These are phyloP conservation scores for Ceratocystis cacaofunesta DNA, from an alignment of 2,329 filamentous ascomycete species.

Conservation along the genomic window DNA sequence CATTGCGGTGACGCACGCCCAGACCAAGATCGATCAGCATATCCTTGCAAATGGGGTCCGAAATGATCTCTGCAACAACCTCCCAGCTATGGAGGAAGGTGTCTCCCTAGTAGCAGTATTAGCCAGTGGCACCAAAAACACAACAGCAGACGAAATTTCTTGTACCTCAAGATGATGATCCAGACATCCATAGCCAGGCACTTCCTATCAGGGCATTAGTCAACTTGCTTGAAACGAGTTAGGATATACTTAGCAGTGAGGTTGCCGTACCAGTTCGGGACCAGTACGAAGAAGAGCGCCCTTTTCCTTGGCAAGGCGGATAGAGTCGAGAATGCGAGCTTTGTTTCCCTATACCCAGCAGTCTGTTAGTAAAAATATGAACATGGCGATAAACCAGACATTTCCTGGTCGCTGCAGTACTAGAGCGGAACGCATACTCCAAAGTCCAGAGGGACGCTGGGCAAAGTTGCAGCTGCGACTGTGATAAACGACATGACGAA, in stretches of 20 bases:
- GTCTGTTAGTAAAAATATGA: background rate
- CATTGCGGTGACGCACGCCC: conserved; percentile 18
- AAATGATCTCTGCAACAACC: conserved; percentile 24
- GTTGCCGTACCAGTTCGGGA: conserved; percentile 26
- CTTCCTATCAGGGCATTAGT: conserved; percentile 21
- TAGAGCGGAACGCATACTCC: conserved; percentile 21
- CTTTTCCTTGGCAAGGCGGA: conserved; percentile 41
- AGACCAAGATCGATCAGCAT: conserved; percentile 25
- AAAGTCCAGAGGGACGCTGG: conserved; percentile 39
- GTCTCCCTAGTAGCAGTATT: conserved; percentile 20
- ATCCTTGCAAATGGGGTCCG: conserved; percentile 22
- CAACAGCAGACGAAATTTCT: background rate
- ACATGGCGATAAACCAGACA: background rate
- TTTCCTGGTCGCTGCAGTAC: background rate
- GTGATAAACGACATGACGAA: conserved; percentile 24
- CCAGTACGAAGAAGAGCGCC: conserved; percentile 49
- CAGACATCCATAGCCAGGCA: conserved; percentile 25
- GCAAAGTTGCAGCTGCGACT: conserved; percentile 25
- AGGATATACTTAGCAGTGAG: background rate
- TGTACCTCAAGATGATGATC: conserved; percentile 24
- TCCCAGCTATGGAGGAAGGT: conserved; percentile 24
- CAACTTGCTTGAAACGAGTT: background rate
- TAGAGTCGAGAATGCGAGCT: conserved; percentile 47
- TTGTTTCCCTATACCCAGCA: conserved; percentile 35
- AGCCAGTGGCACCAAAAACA: background rate